phyloP scores from a whole-genome alignment of 2,329 filamentous ascomycete genomes.

The Hymenotorrendiella dingleyae region DNA sequence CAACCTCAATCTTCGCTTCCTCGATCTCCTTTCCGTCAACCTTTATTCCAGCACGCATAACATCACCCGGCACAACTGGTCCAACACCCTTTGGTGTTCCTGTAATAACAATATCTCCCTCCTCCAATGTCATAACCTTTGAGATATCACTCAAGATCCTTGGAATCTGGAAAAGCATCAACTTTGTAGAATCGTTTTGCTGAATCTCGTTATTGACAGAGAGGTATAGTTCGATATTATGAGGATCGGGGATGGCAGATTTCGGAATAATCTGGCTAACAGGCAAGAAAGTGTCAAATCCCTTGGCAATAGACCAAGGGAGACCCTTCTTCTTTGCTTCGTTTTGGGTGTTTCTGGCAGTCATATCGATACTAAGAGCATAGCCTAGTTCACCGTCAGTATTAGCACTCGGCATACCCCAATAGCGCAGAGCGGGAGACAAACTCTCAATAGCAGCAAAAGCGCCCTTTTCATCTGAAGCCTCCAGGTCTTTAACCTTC shows the following conservation, averaged over 20 bases:
- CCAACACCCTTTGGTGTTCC: conserved; percentile 96
- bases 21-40: conserved; percentile 77
- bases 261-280: conserved; percentile 78
- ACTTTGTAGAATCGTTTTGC: conserved; percentile 82
- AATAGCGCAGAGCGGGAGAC: conserved; percentile 14
- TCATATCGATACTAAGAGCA: conserved; percentile 93
- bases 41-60: conserved; percentile 77
- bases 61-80: conserved; percentile 74
- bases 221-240: conserved; percentile 81
- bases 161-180: conserved; percentile 92
- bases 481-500: conserved; percentile 67
- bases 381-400: conserved; percentile 59
- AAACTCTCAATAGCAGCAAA: conserved; percentile 75
- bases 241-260: conserved; percentile 74
- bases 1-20: conserved; percentile 78
- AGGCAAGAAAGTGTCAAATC: conserved; percentile 95
- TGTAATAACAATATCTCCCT: conserved; percentile 91
- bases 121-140: conserved; percentile 87
- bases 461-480: conserved; percentile 68
- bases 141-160: conserved; percentile 86
- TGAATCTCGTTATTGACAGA: conserved; percentile 72
- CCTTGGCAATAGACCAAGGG: conserved; percentile 94
- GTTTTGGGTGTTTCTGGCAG: conserved; percentile 88
- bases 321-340: conserved; percentile 96
- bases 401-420: conserved; percentile 1